Conservation (phyloP, 179 eudicot species). For the Carnegiea gigantea region DNA sequence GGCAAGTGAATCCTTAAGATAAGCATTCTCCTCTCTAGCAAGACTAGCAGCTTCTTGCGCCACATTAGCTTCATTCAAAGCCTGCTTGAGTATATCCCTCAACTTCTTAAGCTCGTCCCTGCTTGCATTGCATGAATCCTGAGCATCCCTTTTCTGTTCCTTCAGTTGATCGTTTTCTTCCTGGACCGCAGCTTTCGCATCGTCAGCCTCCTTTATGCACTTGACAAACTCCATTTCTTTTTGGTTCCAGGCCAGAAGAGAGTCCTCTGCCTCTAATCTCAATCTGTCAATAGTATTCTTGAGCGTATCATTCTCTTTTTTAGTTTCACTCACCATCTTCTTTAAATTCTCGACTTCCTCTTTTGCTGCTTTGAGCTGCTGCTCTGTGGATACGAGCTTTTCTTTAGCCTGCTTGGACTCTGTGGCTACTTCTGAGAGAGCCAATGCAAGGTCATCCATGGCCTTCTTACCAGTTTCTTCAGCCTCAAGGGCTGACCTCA, state of each 20-base stretch:
- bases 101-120: conserved; percentile 66
- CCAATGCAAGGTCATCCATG: conserved; percentile 87
- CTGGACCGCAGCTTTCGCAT: conserved; percentile 40
- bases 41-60: conserved; percentile 76
- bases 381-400: conserved; percentile 35
- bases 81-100: conserved; percentile 83
- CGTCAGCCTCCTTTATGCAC: conserved; percentile 70
- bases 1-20: conserved; percentile 49
- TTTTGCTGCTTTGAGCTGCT: conserved; percentile 45
- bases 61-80: conserved; percentile 70
- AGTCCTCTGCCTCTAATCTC: conserved; percentile 69
- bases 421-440: conserved; percentile 66
- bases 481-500: conserved; percentile 57
- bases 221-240: conserved; percentile 72
- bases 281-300: conserved; percentile 56
- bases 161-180: conserved; percentile 41
- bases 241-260: conserved; percentile 69
- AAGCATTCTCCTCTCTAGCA: conserved; percentile 66
- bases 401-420: conserved; percentile 60
- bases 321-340: conserved; percentile 38
- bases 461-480: conserved; percentile 78
- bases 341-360: conserved; percentile 48
- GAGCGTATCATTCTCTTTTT: conserved; percentile 49
- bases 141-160: conserved; percentile 39
- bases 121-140: conserved; percentile 30